Conservation (phyloP, 495 filamentous ascomycete species). For the Penicillium daleae region DNA sequence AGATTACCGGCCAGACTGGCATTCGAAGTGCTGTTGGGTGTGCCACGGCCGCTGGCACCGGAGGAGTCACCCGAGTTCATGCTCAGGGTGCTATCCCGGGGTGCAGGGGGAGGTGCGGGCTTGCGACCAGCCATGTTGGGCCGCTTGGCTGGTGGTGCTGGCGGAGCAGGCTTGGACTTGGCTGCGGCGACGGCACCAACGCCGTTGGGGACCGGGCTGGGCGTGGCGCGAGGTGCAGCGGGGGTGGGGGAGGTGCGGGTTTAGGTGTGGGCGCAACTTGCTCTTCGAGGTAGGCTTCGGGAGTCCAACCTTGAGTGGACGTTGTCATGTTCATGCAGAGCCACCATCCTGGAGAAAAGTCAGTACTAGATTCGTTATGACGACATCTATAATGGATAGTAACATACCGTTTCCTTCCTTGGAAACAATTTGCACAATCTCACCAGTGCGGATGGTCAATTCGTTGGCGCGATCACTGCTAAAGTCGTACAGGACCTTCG, state of each 20-base stretch:
- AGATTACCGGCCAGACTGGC: slow-evolving; percentile 79
- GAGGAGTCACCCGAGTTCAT: slow-evolving; percentile 64
- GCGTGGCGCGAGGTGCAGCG: slow-evolving; percentile 51
- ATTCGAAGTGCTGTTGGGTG: slow-evolving; percentile 68
- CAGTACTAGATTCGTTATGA: slow-evolving; percentile 19
- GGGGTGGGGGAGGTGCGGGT: slow-evolving; percentile 62
- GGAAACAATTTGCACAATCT: slow-evolving; percentile 81
- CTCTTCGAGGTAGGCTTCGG: slow-evolving; percentile 91
- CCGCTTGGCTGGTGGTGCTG: slow-evolving; percentile 86
- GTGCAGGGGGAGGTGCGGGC: slow-evolving; percentile 62
- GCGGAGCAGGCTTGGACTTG: slow-evolving; percentile 73
- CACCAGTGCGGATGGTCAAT: slow-evolving; percentile 72
- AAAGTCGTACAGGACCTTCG: slow-evolving; percentile 88
- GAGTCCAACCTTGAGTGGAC: slow-evolving; percentile 83
- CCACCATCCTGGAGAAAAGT: slow-evolving; percentile 79
- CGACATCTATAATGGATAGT: background rate
- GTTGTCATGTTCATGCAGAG: slow-evolving; percentile 70
- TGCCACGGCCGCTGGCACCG: slow-evolving; percentile 67
- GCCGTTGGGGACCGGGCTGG: slow-evolving; percentile 54
- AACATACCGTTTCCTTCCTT: slow-evolving; percentile 89
- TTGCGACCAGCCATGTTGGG: slow-evolving; percentile 70
- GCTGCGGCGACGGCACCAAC: slow-evolving; percentile 53
- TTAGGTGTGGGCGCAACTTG: slow-evolving; percentile 49
- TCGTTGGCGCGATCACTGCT: slow-evolving; percentile 76
- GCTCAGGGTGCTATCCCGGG: slow-evolving; percentile 73